Conservation (phyloP, 2,329 filamentous ascomycete species). For the Ophiostoma tasmaniense region DNA sequence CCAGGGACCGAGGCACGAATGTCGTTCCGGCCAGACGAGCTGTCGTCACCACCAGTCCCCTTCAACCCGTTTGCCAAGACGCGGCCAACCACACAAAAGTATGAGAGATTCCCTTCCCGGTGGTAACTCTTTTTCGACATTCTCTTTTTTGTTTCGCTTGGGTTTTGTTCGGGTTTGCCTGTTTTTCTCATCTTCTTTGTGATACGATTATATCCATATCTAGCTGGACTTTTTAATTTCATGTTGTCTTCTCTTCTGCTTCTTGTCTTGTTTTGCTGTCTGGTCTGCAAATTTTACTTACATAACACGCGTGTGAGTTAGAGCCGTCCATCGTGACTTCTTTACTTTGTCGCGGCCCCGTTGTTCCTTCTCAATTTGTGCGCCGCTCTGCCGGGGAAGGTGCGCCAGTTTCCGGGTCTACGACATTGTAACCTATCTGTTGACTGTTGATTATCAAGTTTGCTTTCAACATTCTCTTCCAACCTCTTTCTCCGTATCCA, state of each 20-base stretch:
- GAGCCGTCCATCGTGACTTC: background rate
- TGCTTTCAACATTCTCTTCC: background rate
- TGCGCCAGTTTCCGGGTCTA: background rate
- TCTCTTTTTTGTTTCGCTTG: background rate
- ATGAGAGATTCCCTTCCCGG: slow-evolving; percentile 36
- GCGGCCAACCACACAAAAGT: slow-evolving; percentile 29
- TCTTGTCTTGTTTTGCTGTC: background rate
- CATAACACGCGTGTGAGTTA: background rate
- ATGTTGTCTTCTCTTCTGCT: background rate
- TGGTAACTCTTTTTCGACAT: slow-evolving; percentile 11
- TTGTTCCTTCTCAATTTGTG: background rate
- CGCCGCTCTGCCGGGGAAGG: background rate
- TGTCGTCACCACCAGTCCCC: slow-evolving; percentile 19
- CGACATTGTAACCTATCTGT: background rate
- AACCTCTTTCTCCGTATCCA: background rate
- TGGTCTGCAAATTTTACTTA: background rate
- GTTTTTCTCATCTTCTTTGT: background rate
- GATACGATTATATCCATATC: background rate
- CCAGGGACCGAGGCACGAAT: slow-evolving; percentile 8
- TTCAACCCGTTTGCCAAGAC: slow-evolving; percentile 34
- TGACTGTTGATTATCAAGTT: background rate
- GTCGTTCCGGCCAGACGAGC: slow-evolving; percentile 9
- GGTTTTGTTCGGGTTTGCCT: background rate
- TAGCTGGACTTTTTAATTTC: background rate
- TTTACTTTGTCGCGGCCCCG: background rate